These are phyloP conservation scores for Corymbia citriodora DNA, from an alignment of 441 rosid species.

Conservation along the genomic window DNA sequence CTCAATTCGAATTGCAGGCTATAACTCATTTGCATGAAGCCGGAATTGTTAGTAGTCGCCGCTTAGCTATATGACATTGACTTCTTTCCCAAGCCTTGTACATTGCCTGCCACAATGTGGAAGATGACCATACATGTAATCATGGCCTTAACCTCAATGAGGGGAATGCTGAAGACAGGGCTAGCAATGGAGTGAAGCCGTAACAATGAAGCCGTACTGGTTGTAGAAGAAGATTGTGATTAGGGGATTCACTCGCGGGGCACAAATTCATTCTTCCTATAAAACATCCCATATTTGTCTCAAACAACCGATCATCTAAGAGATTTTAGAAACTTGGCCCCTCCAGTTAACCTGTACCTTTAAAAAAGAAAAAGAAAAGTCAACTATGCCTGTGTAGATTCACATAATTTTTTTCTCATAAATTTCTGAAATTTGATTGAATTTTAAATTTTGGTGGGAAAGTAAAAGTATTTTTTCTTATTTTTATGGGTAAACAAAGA, in stretches of 20 bases:
- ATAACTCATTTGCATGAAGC: background rate
- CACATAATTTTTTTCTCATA: background rate
- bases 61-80: background rate
- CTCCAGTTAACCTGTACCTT: background rate
- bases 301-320: background rate
- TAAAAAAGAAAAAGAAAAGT: too few species aligned
- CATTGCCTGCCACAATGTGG: fast-evolving
- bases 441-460: background rate
- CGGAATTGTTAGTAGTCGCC: background rate
- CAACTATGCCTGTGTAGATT: background rate
- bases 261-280: background rate
- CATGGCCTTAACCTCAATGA: background rate
- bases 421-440: background rate
- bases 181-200: background rate
- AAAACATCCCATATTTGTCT: background rate
- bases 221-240: background rate
- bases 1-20: background rate
- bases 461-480: too few species aligned
- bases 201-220: background rate
- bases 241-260: background rate
- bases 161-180: background rate
- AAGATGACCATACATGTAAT: background rate
- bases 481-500: background rate
- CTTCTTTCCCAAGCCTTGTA: background rate
- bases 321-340: background rate